Base-by-base conservation (phyloP, 257 asterid species). In the Verbena officinalis region DNA sequence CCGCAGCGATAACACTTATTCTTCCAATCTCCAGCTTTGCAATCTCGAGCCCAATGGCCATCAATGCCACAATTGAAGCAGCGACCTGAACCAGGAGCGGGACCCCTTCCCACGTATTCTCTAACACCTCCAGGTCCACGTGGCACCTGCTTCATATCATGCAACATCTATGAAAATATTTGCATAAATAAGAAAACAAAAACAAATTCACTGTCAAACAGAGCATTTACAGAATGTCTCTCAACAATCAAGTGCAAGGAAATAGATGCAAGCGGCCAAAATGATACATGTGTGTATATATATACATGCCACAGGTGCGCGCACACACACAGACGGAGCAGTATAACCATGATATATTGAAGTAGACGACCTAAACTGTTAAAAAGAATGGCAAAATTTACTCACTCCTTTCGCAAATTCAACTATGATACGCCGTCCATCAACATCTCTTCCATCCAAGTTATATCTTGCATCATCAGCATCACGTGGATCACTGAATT, bases 1-100 rank as follows among this genome's bases (percentile, higher is more conserved):
- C 98, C 96, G 73, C 99, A 94, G 16, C 94, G 92, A 65, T 94
- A 94, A 69, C 99, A 94, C 69, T 90, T 90, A 70, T 94, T 94
- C 76, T 88, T 94, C 99, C 99, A 94, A 78, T 94, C 99, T 15
- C 98, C 99, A 63, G 98, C 95, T 74, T 86, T 86, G 82, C 99
- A 94, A 76, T 94, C 99, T 59, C 98, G 88, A 49, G 99, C 99
- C 99, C 99, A 94, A 51, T 94, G 99, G 46, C 99, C 99, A 75
- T 94, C 98, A 57, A 90, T 59, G 24, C 99, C 99, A 61, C 99
- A 94, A 63, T 94, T 94, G 83, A 94, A 94, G 86, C 99, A 94
- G 55, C 99, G 98, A 0, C 99, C 99, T n/a, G 98, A 86, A 14
- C 99, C 99, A 16, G 98, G 99, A 64, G 97, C 81, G 24, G 99